Evolutionary conservation across 441 rosid species (phyloP).

Genomic region (Pelargonium exstipulatum): DNA sequence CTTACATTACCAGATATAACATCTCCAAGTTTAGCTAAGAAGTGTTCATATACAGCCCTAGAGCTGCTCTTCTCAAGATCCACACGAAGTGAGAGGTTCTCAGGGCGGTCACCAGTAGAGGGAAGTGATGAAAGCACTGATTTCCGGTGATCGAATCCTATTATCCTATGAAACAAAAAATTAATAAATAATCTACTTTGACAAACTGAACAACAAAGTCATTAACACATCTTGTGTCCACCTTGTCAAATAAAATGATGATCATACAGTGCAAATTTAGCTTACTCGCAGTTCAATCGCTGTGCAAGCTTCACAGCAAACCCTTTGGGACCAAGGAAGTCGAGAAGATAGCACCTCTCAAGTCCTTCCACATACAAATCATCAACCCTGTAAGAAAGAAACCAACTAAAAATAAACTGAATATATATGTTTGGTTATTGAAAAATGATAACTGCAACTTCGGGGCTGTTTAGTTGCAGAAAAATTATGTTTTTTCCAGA

Average conservation of each 20-base stretch:
- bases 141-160: constrained; percentile 73
- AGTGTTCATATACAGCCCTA: constrained; percentile 53
- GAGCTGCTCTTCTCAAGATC: constrained; percentile 64
- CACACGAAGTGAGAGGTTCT: constrained; percentile 33
- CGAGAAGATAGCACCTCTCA: constrained; percentile 63
- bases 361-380: constrained; percentile 52
- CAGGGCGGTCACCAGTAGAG: constrained; percentile 22
- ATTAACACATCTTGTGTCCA: background rate
- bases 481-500: too few relatives aligned
- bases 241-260: constrained; percentile 4
- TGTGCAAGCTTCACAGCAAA: constrained; percentile 32
- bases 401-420: background rate
- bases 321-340: constrained; percentile 52
- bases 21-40: constrained; percentile 43
- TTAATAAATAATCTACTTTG: background rate
- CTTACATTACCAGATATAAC: constrained; percentile 40
- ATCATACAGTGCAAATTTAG: background rate
- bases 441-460: background rate
- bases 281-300: constrained; percentile 53
- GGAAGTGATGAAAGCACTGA: constrained; percentile 29
- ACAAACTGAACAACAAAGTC: constrained; percentile 8
- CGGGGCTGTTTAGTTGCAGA: too few relatives aligned
- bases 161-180: constrained; percentile 36
- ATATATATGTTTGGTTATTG: background rate
- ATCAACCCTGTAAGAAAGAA: constrained; percentile 37